Evolutionary conservation across 2,329 filamentous ascomycete species (phyloP).

Genomic region (Fusarium sp.): DNA sequence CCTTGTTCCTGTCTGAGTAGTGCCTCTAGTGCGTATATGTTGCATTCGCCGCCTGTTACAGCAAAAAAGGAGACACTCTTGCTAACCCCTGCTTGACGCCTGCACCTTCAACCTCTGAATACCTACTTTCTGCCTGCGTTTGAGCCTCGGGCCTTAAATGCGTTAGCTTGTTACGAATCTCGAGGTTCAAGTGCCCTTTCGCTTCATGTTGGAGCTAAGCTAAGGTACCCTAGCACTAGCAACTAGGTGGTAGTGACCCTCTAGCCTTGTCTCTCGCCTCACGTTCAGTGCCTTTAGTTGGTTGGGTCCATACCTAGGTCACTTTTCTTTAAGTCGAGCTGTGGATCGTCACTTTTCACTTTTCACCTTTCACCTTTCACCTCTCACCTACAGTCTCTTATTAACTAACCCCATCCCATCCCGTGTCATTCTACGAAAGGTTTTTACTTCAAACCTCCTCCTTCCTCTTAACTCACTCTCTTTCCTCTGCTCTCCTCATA

Average conservation of each 20-base stretch:
- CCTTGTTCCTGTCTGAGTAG: constrained; percentile 18
- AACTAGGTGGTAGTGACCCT: constrained; percentile 1
- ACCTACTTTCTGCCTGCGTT: background rate
- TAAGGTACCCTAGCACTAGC: constrained; percentile 24
- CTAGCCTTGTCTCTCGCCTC: constrained; percentile 28
- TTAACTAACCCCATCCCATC: constrained; percentile 12
- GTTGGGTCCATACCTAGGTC: constrained; percentile 13
- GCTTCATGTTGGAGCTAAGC: constrained; percentile 29
- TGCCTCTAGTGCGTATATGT: background rate
- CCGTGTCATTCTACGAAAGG: constrained; percentile 8
- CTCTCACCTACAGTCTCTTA: constrained; percentile 4
- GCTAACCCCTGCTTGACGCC: constrained; percentile 17
- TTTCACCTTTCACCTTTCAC: constrained; percentile 35
- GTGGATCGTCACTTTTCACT: constrained; percentile 48
- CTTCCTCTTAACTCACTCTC: constrained; percentile 10
- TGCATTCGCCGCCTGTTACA: constrained; percentile 11
- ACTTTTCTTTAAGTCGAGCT: constrained; percentile 21
- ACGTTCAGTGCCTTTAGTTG: constrained; percentile 18
- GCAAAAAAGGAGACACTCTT: constrained; percentile 9
- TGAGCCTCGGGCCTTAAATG: constrained; percentile 22
- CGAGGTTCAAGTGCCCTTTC: constrained; percentile 17
- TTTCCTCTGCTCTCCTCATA: constrained; percentile 12
- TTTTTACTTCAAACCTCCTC: constrained; percentile 18
- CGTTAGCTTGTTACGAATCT: constrained; percentile 27
- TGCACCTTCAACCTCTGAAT: constrained; percentile 1